Percentiles rank a stretch among this genome's conserved stretches.
Evolutionary conservation across 2,329 filamentous ascomycete genomes (phyloP).

Genomic region (Fusarium duplospermum): DNA sequence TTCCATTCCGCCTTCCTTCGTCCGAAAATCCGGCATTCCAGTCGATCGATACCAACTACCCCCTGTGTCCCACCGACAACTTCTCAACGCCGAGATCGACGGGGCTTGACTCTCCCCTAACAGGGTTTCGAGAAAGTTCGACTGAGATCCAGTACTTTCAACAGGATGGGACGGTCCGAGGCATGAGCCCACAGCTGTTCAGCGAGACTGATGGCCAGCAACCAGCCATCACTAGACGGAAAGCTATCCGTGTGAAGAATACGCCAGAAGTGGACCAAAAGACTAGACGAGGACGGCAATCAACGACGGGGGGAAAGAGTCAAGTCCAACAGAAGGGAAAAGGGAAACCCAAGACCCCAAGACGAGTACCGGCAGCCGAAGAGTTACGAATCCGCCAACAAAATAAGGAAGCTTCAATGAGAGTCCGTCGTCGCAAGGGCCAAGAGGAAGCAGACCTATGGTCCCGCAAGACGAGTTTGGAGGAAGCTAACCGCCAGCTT

Average conservation of each 20-base stretch:
- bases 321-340: neutral
- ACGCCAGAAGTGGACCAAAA: neutral
- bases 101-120: neutral
- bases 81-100: neutral
- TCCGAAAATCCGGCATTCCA: neutral
- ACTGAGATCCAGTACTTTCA: neutral
- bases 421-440: neutral
- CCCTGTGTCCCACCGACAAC: neutral
- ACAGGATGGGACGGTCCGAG: too few species aligned
- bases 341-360: neutral
- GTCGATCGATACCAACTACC: neutral
- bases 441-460: neutral
- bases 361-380: neutral
- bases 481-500: neutral
- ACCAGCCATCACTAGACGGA: neutral
- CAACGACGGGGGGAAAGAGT: neutral
- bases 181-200: neutral
- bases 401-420: neutral
- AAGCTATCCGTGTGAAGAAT: neutral
- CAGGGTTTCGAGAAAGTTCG: neutral
- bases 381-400: neutral
- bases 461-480: neutral
- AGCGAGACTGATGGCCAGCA: neutral
- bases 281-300: neutral
- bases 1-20: neutral